Evolutionary conservation across 2,329 filamentous ascomycete genomes (phyloP).

Genomic region (Sphaerulina musiva): DNA sequence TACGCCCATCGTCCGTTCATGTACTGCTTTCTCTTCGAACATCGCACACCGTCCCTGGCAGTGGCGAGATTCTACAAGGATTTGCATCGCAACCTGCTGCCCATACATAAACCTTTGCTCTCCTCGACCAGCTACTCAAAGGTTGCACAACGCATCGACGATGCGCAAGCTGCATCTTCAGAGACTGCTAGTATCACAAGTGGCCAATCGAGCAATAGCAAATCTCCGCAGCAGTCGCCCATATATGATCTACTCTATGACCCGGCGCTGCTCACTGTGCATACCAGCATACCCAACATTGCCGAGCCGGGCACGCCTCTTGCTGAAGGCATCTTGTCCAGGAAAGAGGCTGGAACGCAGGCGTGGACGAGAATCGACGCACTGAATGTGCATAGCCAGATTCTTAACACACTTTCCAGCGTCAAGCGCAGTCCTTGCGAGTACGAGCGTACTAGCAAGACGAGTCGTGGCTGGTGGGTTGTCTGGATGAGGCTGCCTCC

Average conservation of each 20-base stretch:
- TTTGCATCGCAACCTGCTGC: slow-evolving; percentile 47
- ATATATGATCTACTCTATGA: slow-evolving; percentile 59
- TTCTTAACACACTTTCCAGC: slow-evolving; percentile 51
- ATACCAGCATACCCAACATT: slow-evolving; percentile 59
- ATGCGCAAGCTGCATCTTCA: slow-evolving; percentile 23
- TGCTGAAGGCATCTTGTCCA: slow-evolving; percentile 34
- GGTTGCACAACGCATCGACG: slow-evolving; percentile 39
- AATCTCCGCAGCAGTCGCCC: slow-evolving; percentile 26
- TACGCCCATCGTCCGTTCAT: slow-evolving; percentile 70
- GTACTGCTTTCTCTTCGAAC: slow-evolving; percentile 66
- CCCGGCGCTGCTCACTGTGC: slow-evolving; percentile 51
- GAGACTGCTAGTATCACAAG: slow-evolving; percentile 31
- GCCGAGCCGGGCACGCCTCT: slow-evolving; percentile 46
- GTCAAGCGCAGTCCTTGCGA: slow-evolving; percentile 45
- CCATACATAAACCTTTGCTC: slow-evolving; percentile 42
- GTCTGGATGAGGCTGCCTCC: slow-evolving; percentile 54
- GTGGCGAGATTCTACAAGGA: slow-evolving; percentile 43
- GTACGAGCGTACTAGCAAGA: slow-evolving; percentile 57
- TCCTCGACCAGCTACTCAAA: slow-evolving; percentile 38
- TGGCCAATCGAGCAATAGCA: slow-evolving; percentile 27
- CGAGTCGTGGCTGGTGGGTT: slow-evolving; percentile 60
- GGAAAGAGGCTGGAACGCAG: slow-evolving; percentile 16
- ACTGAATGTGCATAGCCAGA: slow-evolving; percentile 55
- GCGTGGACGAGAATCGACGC: slow-evolving; percentile 53
- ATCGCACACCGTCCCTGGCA: slow-evolving; percentile 50